Conservation (phyloP, 805 yeast genomes). For the Candida tallmaniae region DNA sequence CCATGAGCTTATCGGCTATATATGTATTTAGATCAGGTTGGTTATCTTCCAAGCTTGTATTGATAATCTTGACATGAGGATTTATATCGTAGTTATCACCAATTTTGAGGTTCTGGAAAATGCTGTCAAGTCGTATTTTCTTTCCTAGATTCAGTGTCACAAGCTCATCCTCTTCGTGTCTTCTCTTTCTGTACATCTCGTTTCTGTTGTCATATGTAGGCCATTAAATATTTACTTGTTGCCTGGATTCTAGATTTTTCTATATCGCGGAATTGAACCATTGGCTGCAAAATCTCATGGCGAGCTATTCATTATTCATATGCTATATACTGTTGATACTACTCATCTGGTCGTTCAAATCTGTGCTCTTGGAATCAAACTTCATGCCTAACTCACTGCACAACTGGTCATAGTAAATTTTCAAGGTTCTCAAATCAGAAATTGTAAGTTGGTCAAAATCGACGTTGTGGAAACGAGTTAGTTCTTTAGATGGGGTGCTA, state of each 20-base stretch:
- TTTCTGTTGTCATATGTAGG: not conserved
- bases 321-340: conserved; percentile 10
- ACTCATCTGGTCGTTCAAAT: conserved; percentile 9
- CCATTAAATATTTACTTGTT: not conserved
- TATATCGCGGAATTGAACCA: too few species aligned
- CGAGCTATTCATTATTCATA: too few species aligned
- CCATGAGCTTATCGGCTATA: conserved; percentile 13
- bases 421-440: conserved; percentile 29
- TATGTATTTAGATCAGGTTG: conserved; percentile 6
- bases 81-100: conserved; percentile 12
- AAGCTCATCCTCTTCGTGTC: conserved; percentile 8
- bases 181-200: conserved; percentile 3
- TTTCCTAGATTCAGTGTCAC: conserved; percentile 15
- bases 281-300: too few species aligned
- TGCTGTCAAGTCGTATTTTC: conserved; percentile 26
- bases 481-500: conserved; percentile 18
- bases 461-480: conserved; percentile 27
- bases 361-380: conserved; percentile 13
- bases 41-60: not conserved
- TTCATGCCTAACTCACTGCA: conserved; percentile 20
- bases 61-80: conserved; percentile 1
- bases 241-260: not conserved
- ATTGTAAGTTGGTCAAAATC: conserved; percentile 35
- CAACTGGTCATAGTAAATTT: conserved; percentile 34
- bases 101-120: conserved; percentile 22